Evolutionary conservation across 805 yeast species (phyloP), one percentile per base, ranked within the genome.

Genomic region (Jamesozyma hellenica): DNA sequence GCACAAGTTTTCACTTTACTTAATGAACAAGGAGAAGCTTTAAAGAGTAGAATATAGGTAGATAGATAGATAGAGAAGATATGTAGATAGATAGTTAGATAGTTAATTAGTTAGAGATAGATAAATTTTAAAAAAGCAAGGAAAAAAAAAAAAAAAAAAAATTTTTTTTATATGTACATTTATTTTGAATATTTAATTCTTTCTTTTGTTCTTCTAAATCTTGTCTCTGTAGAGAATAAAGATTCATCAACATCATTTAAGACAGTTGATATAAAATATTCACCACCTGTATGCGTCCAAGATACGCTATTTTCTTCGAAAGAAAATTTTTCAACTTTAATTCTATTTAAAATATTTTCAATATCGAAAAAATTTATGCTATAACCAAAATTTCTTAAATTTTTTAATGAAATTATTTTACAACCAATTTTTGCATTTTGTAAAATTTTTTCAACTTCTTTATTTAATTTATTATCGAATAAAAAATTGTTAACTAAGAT

Each of bases 1-100:
- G 85, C 88, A 29, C 92, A 88, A 21, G 82, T 82, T n/a, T 87
- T 76, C 70, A 90, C 97, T 29, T 72, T 90, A 48, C 69, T 90
- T 51, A 77, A 78, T 42, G 95, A 88, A 35, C 96, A 87, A 64
- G 63, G 72, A 36, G 85, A 79, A 60, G 61, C 60, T 35, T 50
- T 65, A 42, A 63, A 57, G 18, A 35, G 23, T 21, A n/a, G n/a
- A n/a, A n/a, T n/a, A n/a, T n/a, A n/a, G n/a, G 27, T 25, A 25
- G 27, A 8, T 8, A 25, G 11, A 11, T 25, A 25, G 27, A 25
- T 25, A 11, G 27, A 25, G 7, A 25, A 8, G 7, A 25, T 8
- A 25, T 25, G 27, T 25, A 25, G 7, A 25, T 25, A 25, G 7
- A 25, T 25, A n/a, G n/a, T n/a, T n/a, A n/a, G n/a, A n/a, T n/a